Evolutionary conservation across 2,329 filamentous ascomycete species (phyloP).

Genomic region (Pyrenophora seminiperda): DNA sequence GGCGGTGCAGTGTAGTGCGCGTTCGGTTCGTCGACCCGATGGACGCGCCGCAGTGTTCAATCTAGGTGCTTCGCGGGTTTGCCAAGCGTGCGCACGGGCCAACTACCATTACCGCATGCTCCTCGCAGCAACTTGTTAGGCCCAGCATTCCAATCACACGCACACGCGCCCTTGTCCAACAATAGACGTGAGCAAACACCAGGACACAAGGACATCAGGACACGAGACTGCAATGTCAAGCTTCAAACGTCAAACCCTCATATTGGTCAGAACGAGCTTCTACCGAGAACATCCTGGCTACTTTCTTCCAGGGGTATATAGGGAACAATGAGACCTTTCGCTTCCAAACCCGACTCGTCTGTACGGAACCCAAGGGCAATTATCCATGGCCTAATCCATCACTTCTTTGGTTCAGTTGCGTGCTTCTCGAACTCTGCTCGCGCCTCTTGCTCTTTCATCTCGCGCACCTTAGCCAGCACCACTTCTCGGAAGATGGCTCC

Average conservation of each 20-base stretch:
- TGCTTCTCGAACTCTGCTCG: slow-evolving; percentile 69
- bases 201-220: not conserved
- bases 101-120: too few relatives aligned
- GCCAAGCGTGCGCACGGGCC: slow-evolving; percentile 17
- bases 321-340: slow-evolving; percentile 26
- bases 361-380: slow-evolving; percentile 10
- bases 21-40: slow-evolving; percentile 26
- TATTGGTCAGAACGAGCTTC: slow-evolving; percentile 17
- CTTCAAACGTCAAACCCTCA: not conserved
- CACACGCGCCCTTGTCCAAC: not conserved
- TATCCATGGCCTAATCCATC: slow-evolving; percentile 5
- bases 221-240: not conserved
- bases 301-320: slow-evolving; percentile 38
- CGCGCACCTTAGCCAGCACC: slow-evolving; percentile 88
- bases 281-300: slow-evolving; percentile 25
- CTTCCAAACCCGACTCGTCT: slow-evolving; percentile 29
- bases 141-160: not conserved
- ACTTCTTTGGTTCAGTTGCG: slow-evolving; percentile 46
- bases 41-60: slow-evolving; percentile 28
- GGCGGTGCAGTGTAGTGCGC: slow-evolving; percentile 44
- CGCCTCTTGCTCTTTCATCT: slow-evolving; percentile 87
- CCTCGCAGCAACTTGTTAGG: too few relatives aligned
- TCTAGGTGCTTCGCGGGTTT: slow-evolving; percentile 14
- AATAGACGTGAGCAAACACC: not conserved
- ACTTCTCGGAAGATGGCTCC: slow-evolving; percentile 90